phyloP scores from a whole-genome alignment of 2,329 filamentous ascomycete genomes.

The Fusarium guadeloupense region DNA sequence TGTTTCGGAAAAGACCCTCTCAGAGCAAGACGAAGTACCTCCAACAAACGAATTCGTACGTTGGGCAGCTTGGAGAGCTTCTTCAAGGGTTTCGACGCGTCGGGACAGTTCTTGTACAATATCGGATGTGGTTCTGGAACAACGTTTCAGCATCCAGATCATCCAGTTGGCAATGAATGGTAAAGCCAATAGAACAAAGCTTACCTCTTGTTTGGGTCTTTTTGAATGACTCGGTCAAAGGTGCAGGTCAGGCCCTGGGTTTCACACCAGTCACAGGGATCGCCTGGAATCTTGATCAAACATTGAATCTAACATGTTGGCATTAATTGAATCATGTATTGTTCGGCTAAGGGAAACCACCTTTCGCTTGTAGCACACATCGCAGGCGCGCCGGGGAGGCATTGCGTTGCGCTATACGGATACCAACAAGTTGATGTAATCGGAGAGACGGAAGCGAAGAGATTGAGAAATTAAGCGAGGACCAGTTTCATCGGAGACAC shows the following conservation, averaged over 20 bases:
- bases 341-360: no score
- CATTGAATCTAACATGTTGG: conserved; percentile 36
- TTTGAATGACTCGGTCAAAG: conserved; percentile 34
- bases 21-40: conserved; percentile 14
- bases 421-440: conserved; percentile 31
- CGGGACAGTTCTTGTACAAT: conserved; percentile 34
- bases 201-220: conserved; percentile 34
- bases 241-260: conserved; percentile 35
- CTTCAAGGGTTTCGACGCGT: conserved; percentile 32
- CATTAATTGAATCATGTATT: not conserved
- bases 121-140: conserved; percentile 17
- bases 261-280: conserved; percentile 38
- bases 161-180: no score
- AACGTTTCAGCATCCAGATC: not conserved
- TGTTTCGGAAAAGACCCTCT: no score
- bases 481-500: conserved; percentile 2
- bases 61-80: conserved; percentile 22
- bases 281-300: conserved; percentile 20
- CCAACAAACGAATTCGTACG: not conserved
- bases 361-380: conserved; percentile 36
- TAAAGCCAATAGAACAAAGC: no score
- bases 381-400: conserved; percentile 34
- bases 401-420: conserved; percentile 2
- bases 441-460: conserved; percentile 28
- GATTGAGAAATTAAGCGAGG: not conserved